Evolutionary conservation across 805 yeast species (phyloP).

Genomic region (Suhomyces pyralidae): DNA sequence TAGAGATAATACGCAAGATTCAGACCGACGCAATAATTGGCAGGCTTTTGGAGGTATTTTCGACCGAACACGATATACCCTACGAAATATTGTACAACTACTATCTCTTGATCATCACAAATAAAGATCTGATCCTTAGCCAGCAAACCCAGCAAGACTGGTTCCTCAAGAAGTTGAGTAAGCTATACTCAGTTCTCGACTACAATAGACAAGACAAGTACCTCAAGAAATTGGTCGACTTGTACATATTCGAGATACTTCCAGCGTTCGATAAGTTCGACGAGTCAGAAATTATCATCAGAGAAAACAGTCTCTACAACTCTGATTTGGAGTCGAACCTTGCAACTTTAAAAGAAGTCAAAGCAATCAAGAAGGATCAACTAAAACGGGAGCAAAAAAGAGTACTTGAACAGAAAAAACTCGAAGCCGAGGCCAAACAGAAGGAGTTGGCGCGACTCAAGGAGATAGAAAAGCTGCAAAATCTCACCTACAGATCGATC

Average conservation of each 20-base stretch:
- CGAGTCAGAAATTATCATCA: slow-evolving; percentile 26
- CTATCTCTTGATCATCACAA: slow-evolving; percentile 27
- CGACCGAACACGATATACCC: slow-evolving; percentile 23
- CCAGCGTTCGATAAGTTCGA: slow-evolving; percentile 27
- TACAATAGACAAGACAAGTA: slow-evolving; percentile 9
- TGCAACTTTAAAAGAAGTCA: slow-evolving; percentile 12
- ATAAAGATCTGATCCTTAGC: slow-evolving; percentile 16
- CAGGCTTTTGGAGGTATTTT: slow-evolving; percentile 18
- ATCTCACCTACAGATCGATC: slow-evolving; percentile 28
- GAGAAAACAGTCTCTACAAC: slow-evolving; percentile 14
- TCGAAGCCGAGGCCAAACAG: slow-evolving; percentile 18
- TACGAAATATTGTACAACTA: slow-evolving; percentile 32
- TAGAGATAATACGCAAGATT: slow-evolving; percentile 13
- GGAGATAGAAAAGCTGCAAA: slow-evolving; percentile 16
- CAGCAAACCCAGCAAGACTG: slow-evolving; percentile 5
- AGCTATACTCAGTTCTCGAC: neutral
- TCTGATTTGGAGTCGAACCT: slow-evolving; percentile 3
- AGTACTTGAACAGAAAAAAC: slow-evolving; percentile 19
- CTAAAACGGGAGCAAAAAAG: slow-evolving; percentile 14
- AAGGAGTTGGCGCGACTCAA: slow-evolving; percentile 11
- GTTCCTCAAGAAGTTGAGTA: slow-evolving; percentile 1
- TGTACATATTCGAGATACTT: slow-evolving; percentile 34
- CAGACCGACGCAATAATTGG: slow-evolving; percentile 16
- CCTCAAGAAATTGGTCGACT: slow-evolving; percentile 25
- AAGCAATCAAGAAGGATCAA: slow-evolving; percentile 13